Base-by-base conservation (phyloP, 371 early-diverging fungal species). In the Mucor velutinosus region DNA sequence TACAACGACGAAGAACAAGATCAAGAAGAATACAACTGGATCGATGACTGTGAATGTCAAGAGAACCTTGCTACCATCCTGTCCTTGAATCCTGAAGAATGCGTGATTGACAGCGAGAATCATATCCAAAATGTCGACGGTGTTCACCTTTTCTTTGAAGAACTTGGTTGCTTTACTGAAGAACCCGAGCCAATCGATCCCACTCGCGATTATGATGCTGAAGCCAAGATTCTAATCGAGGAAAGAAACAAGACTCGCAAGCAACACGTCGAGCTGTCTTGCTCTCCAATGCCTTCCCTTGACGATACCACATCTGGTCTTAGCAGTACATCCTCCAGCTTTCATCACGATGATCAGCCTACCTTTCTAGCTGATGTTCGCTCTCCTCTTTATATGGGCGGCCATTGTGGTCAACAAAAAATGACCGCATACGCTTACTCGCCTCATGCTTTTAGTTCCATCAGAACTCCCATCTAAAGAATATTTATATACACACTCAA, bases 161-260 rank as follows among this genome's bases (percentile, higher is more conserved):
- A 77, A 63, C 62, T 77, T 7, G 77, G 77, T 32, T 70, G 63
- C 33, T 60, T 77, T 23, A 70, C 70, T 29, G 72, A 77, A 63
- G 77, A 77, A 39, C 77, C 77, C 23, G 75, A 77, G 35, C 70
- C 70, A n/a, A 77, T 77, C 37, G 77, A 77, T 62, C 77, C 77
- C 21, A 60, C 58, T 10, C 62, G 72, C 15, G 73, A 77, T n/a
- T 77, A 77, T 65, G 77, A 77, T 17, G 70, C 75, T 12, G 77
- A 77, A 45, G 75, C 75, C 8, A 41, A 67, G 30, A 25, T 35
- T 10, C 41, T 75, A 30, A 43, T 75, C 10, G 65, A 60, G 21
- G 66, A 75, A 53, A 72, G 75, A 11, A 69, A 75, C 33, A 69
- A 69, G 49, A 75, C 66, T n/a, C 58, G 70, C 17, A 65, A 64